These are phyloP conservation scores for Saururus chinensis DNA, from an alignment of 164 flowering plant species.

Conservation along the genomic window DNA sequence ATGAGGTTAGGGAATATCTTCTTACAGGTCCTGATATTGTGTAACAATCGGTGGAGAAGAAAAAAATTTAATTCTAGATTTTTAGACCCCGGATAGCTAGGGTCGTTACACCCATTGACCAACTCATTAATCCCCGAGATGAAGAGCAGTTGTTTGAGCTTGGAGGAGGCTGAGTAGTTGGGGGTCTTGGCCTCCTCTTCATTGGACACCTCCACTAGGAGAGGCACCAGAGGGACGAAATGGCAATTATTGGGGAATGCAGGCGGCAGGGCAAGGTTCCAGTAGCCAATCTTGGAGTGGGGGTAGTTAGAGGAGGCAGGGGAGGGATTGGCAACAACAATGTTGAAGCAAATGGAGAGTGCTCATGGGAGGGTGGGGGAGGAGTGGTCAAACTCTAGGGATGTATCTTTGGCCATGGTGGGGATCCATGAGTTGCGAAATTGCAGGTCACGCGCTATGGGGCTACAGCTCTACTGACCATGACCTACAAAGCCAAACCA, in stretches of 20 bases:
- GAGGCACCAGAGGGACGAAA: not conserved
- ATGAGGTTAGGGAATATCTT: no score
- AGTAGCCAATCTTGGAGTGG: conserved; percentile 35
- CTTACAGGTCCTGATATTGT: no score
- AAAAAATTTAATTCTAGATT: no score
- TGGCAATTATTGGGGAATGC: conserved; percentile 15
- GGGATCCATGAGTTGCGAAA: conserved; percentile 22
- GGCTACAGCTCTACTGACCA: conserved; percentile 21
- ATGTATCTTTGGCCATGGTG: conserved; percentile 3
- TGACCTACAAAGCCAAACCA: no score
- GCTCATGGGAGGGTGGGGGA: not conserved
- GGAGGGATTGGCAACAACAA: not conserved
- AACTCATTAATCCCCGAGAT: conserved; percentile 20
- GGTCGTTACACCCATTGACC: conserved; percentile 13
- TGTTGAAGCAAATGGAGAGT: not conserved
- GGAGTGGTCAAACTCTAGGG: conserved; percentile 6
- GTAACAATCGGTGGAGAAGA: no score
- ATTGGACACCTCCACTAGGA: conserved; percentile 14
- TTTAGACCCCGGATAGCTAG: no score
- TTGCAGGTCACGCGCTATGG: conserved; percentile 17
- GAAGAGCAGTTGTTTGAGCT: conserved; percentile 18
- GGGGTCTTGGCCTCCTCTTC: conserved; percentile 4
- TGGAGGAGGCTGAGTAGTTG: conserved; percentile 6
- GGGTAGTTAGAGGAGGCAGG: conserved; percentile 15
- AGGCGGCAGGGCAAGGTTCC: conserved; percentile 6